phyloP scores from a whole-genome alignment of 2,329 filamentous ascomycete genomes.

The Cladophialophora exuberans region DNA sequence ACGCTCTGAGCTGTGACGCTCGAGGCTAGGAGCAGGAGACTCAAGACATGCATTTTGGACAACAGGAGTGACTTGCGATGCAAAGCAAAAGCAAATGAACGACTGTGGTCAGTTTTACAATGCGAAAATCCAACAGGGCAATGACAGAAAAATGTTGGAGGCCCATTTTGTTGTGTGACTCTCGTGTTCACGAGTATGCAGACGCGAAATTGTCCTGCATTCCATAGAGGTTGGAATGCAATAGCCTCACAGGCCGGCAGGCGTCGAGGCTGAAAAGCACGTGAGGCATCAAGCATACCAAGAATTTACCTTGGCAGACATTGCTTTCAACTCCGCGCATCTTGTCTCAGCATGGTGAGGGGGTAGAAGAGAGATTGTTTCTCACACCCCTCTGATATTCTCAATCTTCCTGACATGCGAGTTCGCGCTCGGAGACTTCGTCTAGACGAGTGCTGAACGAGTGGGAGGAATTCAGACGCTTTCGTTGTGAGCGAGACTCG shows the following conservation, averaged over 20 bases:
- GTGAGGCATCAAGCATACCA: no score
- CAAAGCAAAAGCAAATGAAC: constrained; percentile 14
- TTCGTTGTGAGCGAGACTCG: no score
- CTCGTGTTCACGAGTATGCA: constrained; percentile 9
- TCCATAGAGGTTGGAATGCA: constrained; percentile 2
- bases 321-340: no score
- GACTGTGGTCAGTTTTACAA: constrained; percentile 19
- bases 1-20: constrained; percentile 18
- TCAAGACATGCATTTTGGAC: constrained; percentile 12
- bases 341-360: no score
- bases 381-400: no score
- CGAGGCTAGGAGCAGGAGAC: constrained; percentile 13
- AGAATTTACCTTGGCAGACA: no score
- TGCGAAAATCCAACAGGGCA: not conserved
- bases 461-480: no score
- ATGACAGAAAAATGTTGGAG: not conserved
- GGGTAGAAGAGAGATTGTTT: no score
- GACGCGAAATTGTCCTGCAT: constrained; percentile 2
- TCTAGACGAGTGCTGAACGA: no score
- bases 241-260: not conserved
- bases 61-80: not conserved
- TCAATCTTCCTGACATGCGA: no score
- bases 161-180: constrained; percentile 15
- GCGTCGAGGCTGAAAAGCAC: not conserved
- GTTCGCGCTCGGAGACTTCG: no score